A percentile compares a stretch with the other conserved stretches of the same genome.
Conservation (phyloP, 1,139 yeast species). For the Protomyces inundatus region DNA sequence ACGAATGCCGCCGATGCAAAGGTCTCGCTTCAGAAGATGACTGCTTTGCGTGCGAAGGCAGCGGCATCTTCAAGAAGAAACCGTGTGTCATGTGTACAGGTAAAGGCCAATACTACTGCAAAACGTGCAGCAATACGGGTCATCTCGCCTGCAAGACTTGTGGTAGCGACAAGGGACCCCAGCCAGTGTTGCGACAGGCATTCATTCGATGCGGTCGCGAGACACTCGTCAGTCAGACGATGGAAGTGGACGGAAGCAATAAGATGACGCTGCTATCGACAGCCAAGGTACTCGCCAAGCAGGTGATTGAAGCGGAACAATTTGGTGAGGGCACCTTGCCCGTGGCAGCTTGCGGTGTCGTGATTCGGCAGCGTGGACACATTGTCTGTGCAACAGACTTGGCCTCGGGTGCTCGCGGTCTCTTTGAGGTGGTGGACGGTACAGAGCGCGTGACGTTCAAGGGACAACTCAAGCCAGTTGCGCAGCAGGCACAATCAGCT, state of each 20-base stretch:
- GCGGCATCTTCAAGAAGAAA: conserved; percentile 23
- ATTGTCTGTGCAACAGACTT: conserved; percentile 22
- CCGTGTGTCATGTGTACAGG: conserved; percentile 25
- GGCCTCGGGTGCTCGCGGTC: conserved; percentile 16
- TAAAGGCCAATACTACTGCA: conserved; percentile 20
- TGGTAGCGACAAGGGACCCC: conserved; percentile 11
- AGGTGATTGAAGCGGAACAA: conserved; percentile 16
- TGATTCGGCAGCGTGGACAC: conserved; percentile 24
- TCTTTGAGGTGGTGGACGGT: conserved; percentile 19
- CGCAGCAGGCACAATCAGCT: not conserved
- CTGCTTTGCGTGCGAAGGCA: conserved; percentile 24
- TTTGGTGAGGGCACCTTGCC: conserved; percentile 18
- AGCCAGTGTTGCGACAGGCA: conserved; percentile 16
- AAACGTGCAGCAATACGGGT: conserved; percentile 11
- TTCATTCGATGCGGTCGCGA: conserved; percentile 19
- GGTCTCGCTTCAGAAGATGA: conserved; percentile 25
- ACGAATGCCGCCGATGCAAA: conserved; percentile 21
- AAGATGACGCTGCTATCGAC: conserved; percentile 11
- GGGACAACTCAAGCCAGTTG: conserved; percentile 11
- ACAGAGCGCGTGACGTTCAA: conserved; percentile 22
- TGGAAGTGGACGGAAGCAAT: conserved; percentile 24
- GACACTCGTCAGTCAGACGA: conserved; percentile 18
- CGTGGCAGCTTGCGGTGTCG: conserved; percentile 23
- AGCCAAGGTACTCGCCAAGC: conserved; percentile 9
- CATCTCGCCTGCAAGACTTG: conserved; percentile 10